Evolutionary conservation across 2,329 filamentous ascomycete genomes (phyloP).

Genomic region (Arthroderma sp.): DNA sequence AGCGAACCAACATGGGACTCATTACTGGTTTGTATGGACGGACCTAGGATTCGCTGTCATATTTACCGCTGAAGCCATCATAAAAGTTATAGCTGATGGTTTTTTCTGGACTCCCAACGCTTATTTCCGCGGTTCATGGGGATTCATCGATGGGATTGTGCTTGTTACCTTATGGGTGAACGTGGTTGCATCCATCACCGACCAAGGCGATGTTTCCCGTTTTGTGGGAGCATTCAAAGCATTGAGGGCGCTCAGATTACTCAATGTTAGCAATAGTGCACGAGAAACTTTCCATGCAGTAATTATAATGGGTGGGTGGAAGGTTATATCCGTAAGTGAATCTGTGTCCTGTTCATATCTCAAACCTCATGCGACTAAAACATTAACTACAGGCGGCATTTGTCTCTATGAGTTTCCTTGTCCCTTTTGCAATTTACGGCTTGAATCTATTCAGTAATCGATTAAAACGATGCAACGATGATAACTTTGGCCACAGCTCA

Average conservation of each 20-base stretch:
- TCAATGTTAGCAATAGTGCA: constrained; percentile 93
- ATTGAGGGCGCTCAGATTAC: constrained; percentile 71
- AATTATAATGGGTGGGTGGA: constrained; percentile 87
- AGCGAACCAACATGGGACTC: constrained; percentile 43
- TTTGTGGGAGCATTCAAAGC: constrained; percentile 96
- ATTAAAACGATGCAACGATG: constrained; percentile 69
- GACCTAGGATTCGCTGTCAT: constrained; percentile 80
- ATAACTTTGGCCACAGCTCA: constrained; percentile 40
- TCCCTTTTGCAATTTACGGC: constrained; percentile 94
- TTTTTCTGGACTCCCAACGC: constrained; percentile 96
- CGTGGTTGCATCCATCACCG: constrained; percentile 66
- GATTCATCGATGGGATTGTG: constrained; percentile 85
- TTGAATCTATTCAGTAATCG: constrained; percentile 82
- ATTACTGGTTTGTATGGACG: constrained; percentile 90
- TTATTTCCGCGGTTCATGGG: constrained; percentile 93
- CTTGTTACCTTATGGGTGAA: constrained; percentile 92
- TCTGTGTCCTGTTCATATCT: neutral
- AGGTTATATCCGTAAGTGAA: constrained; percentile 62
- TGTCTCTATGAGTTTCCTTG: constrained; percentile 83
- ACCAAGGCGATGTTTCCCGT: constrained; percentile 73
- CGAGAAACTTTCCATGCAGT: constrained; percentile 94
- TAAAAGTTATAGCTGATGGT: constrained; percentile 91
- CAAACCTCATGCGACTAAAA: too few species aligned
- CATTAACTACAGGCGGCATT: constrained; percentile 51
- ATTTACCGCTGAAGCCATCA: constrained; percentile 72